Conservation (phyloP, 768 basidiomycete genomes). For the Clitopilus passeckerianus region DNA sequence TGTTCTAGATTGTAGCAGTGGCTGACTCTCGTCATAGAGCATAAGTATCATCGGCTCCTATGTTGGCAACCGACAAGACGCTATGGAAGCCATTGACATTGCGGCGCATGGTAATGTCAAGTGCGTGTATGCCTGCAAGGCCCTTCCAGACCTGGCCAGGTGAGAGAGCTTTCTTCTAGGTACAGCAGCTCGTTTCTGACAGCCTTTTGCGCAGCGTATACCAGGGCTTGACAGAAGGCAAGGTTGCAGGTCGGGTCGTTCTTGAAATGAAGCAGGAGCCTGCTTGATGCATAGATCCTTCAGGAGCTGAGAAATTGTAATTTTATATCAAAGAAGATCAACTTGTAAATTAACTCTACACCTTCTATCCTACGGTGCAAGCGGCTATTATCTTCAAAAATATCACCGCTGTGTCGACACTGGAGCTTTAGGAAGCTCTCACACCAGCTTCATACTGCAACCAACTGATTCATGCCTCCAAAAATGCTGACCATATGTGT, state of each 20-base stretch:
- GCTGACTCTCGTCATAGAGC: conserved; percentile 29
- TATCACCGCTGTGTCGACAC: too few relatives aligned
- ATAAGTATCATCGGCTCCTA: conserved; percentile 53
- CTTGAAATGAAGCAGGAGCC: background rate
- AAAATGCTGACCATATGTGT: too few relatives aligned
- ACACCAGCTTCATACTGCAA: too few relatives aligned
- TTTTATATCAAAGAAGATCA: too few relatives aligned
- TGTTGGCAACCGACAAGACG: conserved; percentile 77
- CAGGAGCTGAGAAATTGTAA: background rate
- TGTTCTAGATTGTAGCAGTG: background rate
- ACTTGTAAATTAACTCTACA: too few relatives aligned
- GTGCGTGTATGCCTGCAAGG: conserved; percentile 42
- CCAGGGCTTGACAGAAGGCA: background rate
- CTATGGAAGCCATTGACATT: conserved; percentile 74
- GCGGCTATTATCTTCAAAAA: too few relatives aligned
- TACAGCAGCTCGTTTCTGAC: background rate
- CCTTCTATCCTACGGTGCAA: too few relatives aligned
- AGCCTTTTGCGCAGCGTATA: background rate
- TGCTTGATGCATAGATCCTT: too few relatives aligned
- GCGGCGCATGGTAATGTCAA: conserved; percentile 69
- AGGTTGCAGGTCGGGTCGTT: background rate
- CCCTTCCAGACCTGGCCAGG: conserved; percentile 39
- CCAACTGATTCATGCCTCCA: background rate
- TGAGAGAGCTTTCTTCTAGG: background rate
- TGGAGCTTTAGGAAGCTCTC: too few relatives aligned